Percentiles rank a stretch among this genome's conserved stretches.
These are phyloP conservation scores for Serendipita vermifera DNA, from an alignment of 768 basidiomycete genomes.

Conservation along the genomic window DNA sequence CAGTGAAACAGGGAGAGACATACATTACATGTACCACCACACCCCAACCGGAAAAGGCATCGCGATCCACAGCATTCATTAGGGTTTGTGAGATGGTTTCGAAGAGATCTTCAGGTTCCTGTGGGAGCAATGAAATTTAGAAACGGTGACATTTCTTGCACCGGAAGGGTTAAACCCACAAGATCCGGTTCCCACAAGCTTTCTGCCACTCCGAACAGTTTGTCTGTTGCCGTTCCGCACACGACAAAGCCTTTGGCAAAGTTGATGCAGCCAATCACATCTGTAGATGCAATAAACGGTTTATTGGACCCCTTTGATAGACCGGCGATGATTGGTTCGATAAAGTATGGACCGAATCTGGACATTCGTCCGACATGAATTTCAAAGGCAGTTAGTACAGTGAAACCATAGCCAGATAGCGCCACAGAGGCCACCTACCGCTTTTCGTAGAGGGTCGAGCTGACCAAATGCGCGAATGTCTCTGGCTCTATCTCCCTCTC, in stretches of 20 bases:
- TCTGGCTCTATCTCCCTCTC: slow-evolving; percentile 93
- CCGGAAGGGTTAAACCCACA: slow-evolving; percentile 20
- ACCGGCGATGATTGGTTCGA: slow-evolving; percentile 94
- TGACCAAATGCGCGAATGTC: slow-evolving; percentile 90
- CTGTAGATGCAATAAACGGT: slow-evolving; percentile 91
- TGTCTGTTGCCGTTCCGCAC: slow-evolving; percentile 80
- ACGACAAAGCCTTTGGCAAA: slow-evolving; percentile 97
- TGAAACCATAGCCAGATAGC: not conserved
- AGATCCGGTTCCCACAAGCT: slow-evolving; percentile 97
- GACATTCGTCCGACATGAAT: not conserved
- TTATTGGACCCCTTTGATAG: slow-evolving; percentile 49
- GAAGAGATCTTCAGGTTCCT: slow-evolving; percentile 89
- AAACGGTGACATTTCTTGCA: not conserved
- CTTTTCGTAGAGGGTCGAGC: slow-evolving; percentile 88
- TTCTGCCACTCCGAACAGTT: slow-evolving; percentile 94
- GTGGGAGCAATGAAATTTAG: not conserved
- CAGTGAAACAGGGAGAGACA: slow-evolving; percentile 25
- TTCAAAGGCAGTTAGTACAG: slow-evolving; percentile 2
- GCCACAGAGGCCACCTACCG: slow-evolving; percentile 28
- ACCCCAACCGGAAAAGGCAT: slow-evolving; percentile 96
- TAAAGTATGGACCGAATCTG: slow-evolving; percentile 85
- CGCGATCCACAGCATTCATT: slow-evolving; percentile 88
- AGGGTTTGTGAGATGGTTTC: slow-evolving; percentile 97
- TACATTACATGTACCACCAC: slow-evolving; percentile 91
- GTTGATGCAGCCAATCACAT: slow-evolving; percentile 86